Evolutionary conservation across 176 grass and related monocot species (phyloP).

Genomic region (Ensete glaucum): DNA sequence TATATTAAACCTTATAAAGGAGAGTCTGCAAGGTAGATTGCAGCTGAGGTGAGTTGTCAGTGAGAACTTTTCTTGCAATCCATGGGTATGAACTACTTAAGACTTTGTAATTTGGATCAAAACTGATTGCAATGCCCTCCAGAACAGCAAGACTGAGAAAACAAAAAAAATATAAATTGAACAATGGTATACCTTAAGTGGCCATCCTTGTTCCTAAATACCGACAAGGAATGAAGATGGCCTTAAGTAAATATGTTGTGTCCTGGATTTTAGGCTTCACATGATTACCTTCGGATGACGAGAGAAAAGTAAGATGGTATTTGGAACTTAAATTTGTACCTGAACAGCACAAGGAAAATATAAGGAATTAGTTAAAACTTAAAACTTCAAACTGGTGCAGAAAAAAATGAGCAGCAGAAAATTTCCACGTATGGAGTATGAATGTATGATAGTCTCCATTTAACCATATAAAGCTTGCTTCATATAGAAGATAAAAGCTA

Average conservation of each 20-base stretch:
- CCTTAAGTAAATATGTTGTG: neutral
- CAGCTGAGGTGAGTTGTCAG: slow-evolving; percentile 82
- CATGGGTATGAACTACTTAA: slow-evolving; percentile 94
- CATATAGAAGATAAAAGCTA: no score
- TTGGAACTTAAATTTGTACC: slow-evolving; percentile 98
- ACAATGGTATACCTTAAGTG: neutral
- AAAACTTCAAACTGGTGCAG: neutral
- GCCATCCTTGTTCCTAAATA: neutral
- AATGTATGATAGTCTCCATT: no score
- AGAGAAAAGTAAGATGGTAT: slow-evolving; percentile 99
- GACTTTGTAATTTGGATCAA: slow-evolving; percentile 94
- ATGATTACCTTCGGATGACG: slow-evolving; percentile 81
- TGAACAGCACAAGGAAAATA: slow-evolving; percentile 26
- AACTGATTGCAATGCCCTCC: slow-evolving; percentile 85
- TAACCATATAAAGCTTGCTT: no score
- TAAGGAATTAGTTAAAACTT: slow-evolving; percentile 8
- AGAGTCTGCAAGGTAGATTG: slow-evolving; percentile 66
- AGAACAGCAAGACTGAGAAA: slow-evolving; percentile 90
- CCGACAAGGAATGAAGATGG: slow-evolving; percentile 6
- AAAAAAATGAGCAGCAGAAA: neutral
- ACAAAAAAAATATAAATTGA: neutral
- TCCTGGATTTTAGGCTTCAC: neutral
- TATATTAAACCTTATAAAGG: slow-evolving; percentile 67
- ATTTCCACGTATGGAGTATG: neutral
- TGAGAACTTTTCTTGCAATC: slow-evolving; percentile 99